Evolutionary conservation across 164 flowering plant genomes (phyloP), one percentile per base, ranked within the genome.

Genomic region (Vitis rotundifolia): DNA sequence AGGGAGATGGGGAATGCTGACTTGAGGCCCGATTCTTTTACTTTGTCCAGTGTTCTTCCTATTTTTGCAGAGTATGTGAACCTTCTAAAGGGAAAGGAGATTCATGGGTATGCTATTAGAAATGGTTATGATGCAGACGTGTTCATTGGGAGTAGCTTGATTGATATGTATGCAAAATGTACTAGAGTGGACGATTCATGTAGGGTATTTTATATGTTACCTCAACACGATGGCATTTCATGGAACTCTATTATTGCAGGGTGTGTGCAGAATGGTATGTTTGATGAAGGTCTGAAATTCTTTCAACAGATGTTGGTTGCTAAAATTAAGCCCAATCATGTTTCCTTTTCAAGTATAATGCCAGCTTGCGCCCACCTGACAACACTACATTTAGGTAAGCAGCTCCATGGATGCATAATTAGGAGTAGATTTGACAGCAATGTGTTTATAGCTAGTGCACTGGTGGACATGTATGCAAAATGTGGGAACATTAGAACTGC

Each of bases 91-190:
- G 98, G 99, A 66, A 91, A 87, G 79, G 97, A 89, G 81, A 88
- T 89, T 66, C 99, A 92, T 73, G 95, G 91, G 0, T 94, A 84
- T 77, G 82, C 88, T 5, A 71, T 89, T 14, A 82, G 94, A 66
- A 88, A 86, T 63, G 86, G 91, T 67, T 79, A 87, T 60, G 88
- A 86, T 72, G 44, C 64, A 11, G 88, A 90, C 70, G 79, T 87
- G 53, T 91, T 77, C 68, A 81, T 90, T 44, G 93, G 88, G 15
- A 93, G 99, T 76, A 81, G 98, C 75, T 84, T 95, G 78, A 87
- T 92, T 67, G 94, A 89, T 74, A 91, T 94, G 99, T 92, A 94
- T 77, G 93, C 93, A 3, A 94, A 90, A 52, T 90, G 97, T 75
- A 73, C 79, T 2, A 75, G 81, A 53, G 76, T 88, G 19, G 87